Conservation (phyloP, 139 green algal species). For the Auxenochlorella pyrenoidosa region DNA sequence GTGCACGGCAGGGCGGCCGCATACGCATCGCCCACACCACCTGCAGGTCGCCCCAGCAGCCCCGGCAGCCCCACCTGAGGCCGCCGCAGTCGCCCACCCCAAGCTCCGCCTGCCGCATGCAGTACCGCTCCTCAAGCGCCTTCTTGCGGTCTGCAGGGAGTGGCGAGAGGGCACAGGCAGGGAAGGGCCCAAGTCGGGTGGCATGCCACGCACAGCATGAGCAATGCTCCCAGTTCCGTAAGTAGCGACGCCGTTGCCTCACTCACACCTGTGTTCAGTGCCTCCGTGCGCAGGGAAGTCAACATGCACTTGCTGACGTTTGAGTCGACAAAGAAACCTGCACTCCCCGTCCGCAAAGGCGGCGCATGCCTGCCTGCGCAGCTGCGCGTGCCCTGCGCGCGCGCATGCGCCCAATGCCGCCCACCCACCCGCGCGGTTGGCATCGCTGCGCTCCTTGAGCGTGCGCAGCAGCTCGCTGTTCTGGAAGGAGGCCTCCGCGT, state of each 20-base stretch:
- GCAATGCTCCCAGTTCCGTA: too few relatives aligned
- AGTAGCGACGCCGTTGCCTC: too few relatives aligned
- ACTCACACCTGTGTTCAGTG: too few relatives aligned
- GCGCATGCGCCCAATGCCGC: too few relatives aligned
- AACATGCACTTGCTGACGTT: too few relatives aligned
- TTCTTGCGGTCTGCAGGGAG: slow-evolving; percentile 36
- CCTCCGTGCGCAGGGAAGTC: too few relatives aligned
- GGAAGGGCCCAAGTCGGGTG: too few relatives aligned
- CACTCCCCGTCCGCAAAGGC: too few relatives aligned
- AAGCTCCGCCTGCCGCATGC: slow-evolving; percentile 79
- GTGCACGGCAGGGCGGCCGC: too few relatives aligned
- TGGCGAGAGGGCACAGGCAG: neutral
- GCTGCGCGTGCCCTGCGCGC: neutral
- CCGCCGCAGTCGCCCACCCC: slow-evolving; percentile 83
- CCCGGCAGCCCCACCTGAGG: slow-evolving; percentile 40
- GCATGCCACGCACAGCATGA: too few relatives aligned
- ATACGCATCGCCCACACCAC: too few relatives aligned
- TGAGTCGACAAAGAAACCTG: too few relatives aligned
- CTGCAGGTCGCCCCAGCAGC: neutral
- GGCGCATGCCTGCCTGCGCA: neutral
- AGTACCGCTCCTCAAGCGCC: slow-evolving; percentile 73
- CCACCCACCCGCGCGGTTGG: slow-evolving; percentile 11
- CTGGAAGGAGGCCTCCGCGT: slow-evolving; percentile 45
- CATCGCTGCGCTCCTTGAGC: slow-evolving; percentile 40
- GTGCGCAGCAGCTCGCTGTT: slow-evolving; percentile 38